Conservation (phyloP, 169 alveolate species). For the Cryptosporidium parvum region DNA sequence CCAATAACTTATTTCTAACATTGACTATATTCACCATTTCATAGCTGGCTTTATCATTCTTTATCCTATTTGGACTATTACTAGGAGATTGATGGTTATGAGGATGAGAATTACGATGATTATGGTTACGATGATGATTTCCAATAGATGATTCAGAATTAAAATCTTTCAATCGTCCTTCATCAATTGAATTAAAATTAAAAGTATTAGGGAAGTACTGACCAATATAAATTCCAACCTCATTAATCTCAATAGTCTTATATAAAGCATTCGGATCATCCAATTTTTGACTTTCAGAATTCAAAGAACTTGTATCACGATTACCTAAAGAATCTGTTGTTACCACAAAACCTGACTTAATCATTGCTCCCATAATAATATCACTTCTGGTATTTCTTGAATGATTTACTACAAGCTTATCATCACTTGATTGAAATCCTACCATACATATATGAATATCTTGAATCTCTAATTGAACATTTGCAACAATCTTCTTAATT, state of each 20-base stretch:
- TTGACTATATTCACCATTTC: conserved; percentile 11
- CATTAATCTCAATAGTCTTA: conserved; percentile 62
- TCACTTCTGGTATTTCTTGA: conserved; percentile 46
- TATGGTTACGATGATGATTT: background rate
- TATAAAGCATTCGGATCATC: conserved; percentile 60
- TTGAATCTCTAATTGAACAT: conserved; percentile 56
- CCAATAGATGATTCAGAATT: background rate
- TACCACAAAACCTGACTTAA: conserved; percentile 56
- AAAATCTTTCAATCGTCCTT: background rate
- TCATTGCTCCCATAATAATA: conserved; percentile 64
- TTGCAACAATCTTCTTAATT: conserved; percentile 66
- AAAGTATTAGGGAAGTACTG: conserved; percentile 67
- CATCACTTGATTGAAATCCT: conserved; percentile 63
- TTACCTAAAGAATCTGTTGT: conserved; percentile 64
- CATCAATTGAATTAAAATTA: background rate
- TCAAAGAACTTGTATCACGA: background rate
- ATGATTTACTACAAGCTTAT: background rate
- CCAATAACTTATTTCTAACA: conserved; percentile 25
- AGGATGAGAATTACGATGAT: background rate
- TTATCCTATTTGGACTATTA: background rate
- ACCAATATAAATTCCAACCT: conserved; percentile 59
- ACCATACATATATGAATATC: conserved; percentile 69
- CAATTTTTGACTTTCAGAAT: background rate
- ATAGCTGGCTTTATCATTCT: background rate
- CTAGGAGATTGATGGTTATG: background rate